phyloP scores from a whole-genome alignment of 176 grass and related monocot species.

The Oryza meyeriana region DNA sequence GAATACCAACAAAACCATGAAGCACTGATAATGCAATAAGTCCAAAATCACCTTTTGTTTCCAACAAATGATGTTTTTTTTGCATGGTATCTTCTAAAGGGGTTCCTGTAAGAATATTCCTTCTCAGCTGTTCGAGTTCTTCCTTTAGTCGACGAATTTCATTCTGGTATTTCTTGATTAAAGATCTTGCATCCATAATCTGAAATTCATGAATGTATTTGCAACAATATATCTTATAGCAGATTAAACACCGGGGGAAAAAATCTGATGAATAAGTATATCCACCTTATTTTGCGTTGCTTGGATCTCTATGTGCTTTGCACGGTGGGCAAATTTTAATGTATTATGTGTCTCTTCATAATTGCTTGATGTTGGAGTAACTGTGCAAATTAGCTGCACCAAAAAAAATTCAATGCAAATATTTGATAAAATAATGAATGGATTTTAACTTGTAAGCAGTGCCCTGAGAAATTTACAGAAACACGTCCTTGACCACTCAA shows the following conservation, averaged over 20 bases:
- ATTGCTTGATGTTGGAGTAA: slow-evolving; percentile 87
- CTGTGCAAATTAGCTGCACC: slow-evolving; percentile 73
- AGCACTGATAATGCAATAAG: background rate
- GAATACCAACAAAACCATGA: slow-evolving; percentile 2
- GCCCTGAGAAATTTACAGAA: slow-evolving; percentile 53
- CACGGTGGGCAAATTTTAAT: slow-evolving; percentile 83
- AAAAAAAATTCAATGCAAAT: slow-evolving; percentile 28
- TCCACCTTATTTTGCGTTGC: slow-evolving; percentile 76
- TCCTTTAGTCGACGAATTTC: slow-evolving; percentile 76
- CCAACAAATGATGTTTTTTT: slow-evolving; percentile 54
- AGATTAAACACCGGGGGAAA: background rate
- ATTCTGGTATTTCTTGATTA: slow-evolving; percentile 93
- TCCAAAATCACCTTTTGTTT: slow-evolving; percentile 61
- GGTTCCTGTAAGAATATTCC: slow-evolving; percentile 56
- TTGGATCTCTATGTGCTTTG: slow-evolving; percentile 82
- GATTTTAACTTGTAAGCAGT: slow-evolving; percentile 3
- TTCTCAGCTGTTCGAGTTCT: slow-evolving; percentile 77
- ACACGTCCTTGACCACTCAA: slow-evolving; percentile 86
- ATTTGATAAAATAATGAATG: slow-evolving; percentile 7
- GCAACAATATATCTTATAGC: background rate
- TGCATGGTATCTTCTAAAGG: slow-evolving; percentile 47
- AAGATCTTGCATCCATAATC: slow-evolving; percentile 89
- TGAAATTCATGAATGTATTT: slow-evolving; percentile 27
- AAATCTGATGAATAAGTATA: slow-evolving; percentile 23
- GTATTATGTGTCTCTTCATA: slow-evolving; percentile 88